Conservation (phyloP, 805 yeast genomes). For the Candida sanyiensis region DNA sequence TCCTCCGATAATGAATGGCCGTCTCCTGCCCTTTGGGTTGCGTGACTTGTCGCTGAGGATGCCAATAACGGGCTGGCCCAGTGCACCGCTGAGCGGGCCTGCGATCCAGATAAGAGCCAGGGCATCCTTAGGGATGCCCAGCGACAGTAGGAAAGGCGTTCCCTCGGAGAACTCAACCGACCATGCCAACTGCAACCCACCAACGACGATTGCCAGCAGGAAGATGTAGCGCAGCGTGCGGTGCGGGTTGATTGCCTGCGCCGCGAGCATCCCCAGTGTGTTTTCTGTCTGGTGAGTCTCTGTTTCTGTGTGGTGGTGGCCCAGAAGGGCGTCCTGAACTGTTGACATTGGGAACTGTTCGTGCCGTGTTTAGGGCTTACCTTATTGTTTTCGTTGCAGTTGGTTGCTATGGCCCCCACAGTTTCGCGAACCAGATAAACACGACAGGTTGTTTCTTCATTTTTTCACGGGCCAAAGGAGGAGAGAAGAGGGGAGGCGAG, state of each 20-base stretch:
- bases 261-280: too few relatives aligned
- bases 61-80: conserved; percentile 63
- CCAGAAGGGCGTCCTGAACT: too few relatives aligned
- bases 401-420: too few relatives aligned
- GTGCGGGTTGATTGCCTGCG: conserved; percentile 42
- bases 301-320: too few relatives aligned
- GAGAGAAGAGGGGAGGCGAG: too few relatives aligned
- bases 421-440: too few relatives aligned
- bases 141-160: conserved; percentile 52
- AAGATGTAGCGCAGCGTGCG: conserved; percentile 40
- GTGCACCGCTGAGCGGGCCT: conserved; percentile 57
- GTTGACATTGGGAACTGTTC: too few relatives aligned
- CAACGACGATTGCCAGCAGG: conserved; percentile 42
- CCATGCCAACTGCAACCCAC: conserved; percentile 62
- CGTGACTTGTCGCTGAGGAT: conserved; percentile 47
- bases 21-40: conserved; percentile 42
- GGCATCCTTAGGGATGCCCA: conserved; percentile 53
- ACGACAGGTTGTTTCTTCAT: too few relatives aligned
- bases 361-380: too few relatives aligned
- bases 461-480: too few relatives aligned
- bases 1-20: conserved; percentile 55
- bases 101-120: conserved; percentile 62
- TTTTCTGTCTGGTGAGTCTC: too few relatives aligned
- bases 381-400: too few relatives aligned
- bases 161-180: conserved; percentile 61